A percentile compares a stretch with the other conserved stretches of the same genome.
Evolutionary conservation across 306 rosid genomes (phyloP).

Genomic region (Ceratonia siliqua): DNA sequence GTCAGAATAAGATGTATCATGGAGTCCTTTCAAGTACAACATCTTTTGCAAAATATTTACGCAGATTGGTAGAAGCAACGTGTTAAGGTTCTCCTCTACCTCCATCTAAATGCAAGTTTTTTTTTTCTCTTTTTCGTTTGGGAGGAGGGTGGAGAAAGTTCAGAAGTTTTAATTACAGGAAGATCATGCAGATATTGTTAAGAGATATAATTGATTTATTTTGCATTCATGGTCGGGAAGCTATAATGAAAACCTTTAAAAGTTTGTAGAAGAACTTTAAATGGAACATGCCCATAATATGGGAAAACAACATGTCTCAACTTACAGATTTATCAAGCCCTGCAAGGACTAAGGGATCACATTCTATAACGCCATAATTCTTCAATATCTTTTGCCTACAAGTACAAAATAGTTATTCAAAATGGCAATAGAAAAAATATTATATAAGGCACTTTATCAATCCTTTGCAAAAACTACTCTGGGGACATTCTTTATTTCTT

Average conservation of each 20-base stretch:
- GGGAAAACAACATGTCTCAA: neutral
- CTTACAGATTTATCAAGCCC: slow-evolving; percentile 85
- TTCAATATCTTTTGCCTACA: slow-evolving; percentile 69
- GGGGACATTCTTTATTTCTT: neutral
- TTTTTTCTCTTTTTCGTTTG: neutral
- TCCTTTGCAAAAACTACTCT: neutral
- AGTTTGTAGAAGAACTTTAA: slow-evolving; percentile 16
- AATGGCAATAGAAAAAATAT: neutral
- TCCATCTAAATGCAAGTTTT: slow-evolving; percentile 9
- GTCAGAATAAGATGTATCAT: neutral
- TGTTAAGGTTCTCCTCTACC: neutral
- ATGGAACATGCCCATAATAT: neutral
- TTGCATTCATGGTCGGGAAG: neutral
- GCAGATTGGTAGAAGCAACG: neutral
- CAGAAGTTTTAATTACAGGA: neutral
- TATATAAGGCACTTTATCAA: slow-evolving; percentile 13
- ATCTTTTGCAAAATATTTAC: neutral
- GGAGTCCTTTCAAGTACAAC: neutral
- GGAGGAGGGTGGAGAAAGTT: neutral
- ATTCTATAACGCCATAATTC: slow-evolving; percentile 82
- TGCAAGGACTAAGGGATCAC: slow-evolving; percentile 66
- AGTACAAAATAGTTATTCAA: slow-evolving; percentile 35
- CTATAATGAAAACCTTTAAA: slow-evolving; percentile 4
- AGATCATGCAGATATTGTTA: neutral
- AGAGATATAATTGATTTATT: slow-evolving; percentile 11